Evolutionary conservation across 1,284 basidiomycete species (phyloP), one percentile per base, ranked within the genome.

Genomic region (Neotropicomus parvogracilis): DNA sequence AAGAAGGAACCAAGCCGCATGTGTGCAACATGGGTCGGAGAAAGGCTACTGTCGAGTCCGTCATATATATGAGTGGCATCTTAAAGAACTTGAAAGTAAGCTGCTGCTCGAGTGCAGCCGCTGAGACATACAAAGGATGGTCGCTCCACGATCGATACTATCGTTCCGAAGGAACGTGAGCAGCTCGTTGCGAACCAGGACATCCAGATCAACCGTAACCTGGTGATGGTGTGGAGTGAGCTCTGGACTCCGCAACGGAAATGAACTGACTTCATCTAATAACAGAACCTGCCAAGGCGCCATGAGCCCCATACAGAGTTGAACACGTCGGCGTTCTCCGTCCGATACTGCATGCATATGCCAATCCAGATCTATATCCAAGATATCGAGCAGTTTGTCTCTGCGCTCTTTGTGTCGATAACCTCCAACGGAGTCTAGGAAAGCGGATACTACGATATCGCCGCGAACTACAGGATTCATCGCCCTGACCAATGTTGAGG

Each of bases 141-240:
- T 98, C 4, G 95, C 91, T 0, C 83, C 81, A 19, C 97, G 79
- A 12, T 71, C 68, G 55, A 88, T 80, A 54, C 91, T 91, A 63
- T 99, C 97, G 17, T 79, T 70, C 55, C 85, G 85, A 36, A 99
- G 77, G 70, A 98, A 99, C 16, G 75, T 79, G 56, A 99, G 80
- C 19, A 99, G 74, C 54, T 97, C 91, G 44, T 91, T 83, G 39
- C 97, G 85, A 36, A 99, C 97, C 33, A 98, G 80, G 6, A 98
- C 95, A 60, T 99, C 97, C n/a, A 99, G 75, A 66, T 99, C 97
- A 28, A 99, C 97, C 0, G 95, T 99, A 44, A 98, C 91, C 89
- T 87, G 55, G 40, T 16, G 39, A 41, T 34, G 19, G 24, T 9
- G 26, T n/a, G 26, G 20, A 32, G 42, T 46, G 28, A 61, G 40